A percentile compares a stretch with the other conserved stretches of the same genome.
These are phyloP conservation scores for Picea mariana DNA, from an alignment of 83 land plant genomes.

Conservation along the genomic window DNA sequence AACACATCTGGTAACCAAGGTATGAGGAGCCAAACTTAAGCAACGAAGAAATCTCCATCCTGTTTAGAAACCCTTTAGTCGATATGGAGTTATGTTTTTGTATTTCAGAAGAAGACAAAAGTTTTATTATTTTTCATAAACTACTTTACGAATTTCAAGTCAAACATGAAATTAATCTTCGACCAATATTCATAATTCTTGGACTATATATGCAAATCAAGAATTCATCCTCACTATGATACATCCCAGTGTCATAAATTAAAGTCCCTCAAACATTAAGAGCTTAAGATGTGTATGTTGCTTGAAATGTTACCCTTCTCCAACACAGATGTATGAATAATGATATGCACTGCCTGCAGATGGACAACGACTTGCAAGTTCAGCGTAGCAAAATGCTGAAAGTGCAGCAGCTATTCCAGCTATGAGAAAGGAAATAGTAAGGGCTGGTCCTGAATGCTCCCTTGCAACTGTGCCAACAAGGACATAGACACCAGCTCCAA, in stretches of 20 bases:
- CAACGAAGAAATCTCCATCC: neutral
- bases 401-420: constrained; percentile 97
- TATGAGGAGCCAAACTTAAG: neutral
- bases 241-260: neutral
- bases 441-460: constrained; percentile 92
- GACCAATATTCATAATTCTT: neutral
- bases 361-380: constrained; percentile 96
- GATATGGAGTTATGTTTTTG: neutral
- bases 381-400: constrained; percentile 98
- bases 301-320: constrained; percentile 76
- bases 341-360: constrained; percentile 99
- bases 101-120: neutral
- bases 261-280: neutral
- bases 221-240: neutral
- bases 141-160: neutral
- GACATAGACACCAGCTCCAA: constrained; percentile 98
- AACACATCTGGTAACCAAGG: neutral
- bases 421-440: constrained; percentile 80
- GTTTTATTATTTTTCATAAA: neutral
- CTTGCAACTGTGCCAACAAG: constrained; percentile 96
- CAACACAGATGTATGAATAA: constrained; percentile 94
- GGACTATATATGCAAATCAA: neutral
- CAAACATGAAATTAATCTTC: neutral
- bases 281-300: neutral
- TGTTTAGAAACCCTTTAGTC: neutral